A percentile compares a stretch with the other conserved stretches of the same genome.
Evolutionary conservation across 225 moss, liverwort and hornwort genomes (phyloP).

Genomic region (Lunularia cruciata): DNA sequence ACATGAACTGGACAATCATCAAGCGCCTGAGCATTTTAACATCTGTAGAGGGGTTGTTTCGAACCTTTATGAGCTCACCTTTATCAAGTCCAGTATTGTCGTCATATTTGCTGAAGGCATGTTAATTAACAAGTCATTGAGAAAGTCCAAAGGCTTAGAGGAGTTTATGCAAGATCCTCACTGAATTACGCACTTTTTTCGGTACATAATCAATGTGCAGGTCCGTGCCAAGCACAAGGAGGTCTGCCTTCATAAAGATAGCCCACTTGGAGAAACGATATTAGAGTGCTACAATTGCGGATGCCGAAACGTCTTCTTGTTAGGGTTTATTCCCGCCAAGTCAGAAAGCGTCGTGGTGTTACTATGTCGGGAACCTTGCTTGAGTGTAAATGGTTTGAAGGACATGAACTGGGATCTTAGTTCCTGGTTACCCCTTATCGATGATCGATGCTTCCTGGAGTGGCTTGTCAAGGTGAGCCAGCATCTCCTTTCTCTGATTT

Average conservation of each 20-base stretch:
- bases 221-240: conserved; percentile 99
- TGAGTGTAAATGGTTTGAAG: conserved; percentile 64
- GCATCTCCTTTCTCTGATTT: neutral
- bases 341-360: conserved; percentile 66
- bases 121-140: neutral
- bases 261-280: conserved; percentile 70
- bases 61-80: too few relatives aligned
- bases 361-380: conserved; percentile 61
- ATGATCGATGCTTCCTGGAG: conserved; percentile 64
- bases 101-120: too few relatives aligned
- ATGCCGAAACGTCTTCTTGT: conserved; percentile 70
- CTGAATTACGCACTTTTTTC: neutral
- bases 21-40: too few relatives aligned
- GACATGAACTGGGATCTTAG: conserved; percentile 72
- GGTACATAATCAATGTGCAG: too few relatives aligned
- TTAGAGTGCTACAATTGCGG: conserved; percentile 89
- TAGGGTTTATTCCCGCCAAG: conserved; percentile 88
- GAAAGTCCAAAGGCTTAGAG: neutral
- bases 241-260: conserved; percentile 71
- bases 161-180: neutral
- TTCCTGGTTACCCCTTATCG: conserved; percentile 90
- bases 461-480: conserved; percentile 60
- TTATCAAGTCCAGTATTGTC: too few relatives aligned
- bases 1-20: too few relatives aligned
- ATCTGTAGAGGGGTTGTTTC: too few relatives aligned